Percentiles rank a stretch among this genome's conserved stretches.
Evolutionary conservation across 2,329 filamentous ascomycete species (phyloP).

Genomic region (Magnaporthiopsis rhizophila): DNA sequence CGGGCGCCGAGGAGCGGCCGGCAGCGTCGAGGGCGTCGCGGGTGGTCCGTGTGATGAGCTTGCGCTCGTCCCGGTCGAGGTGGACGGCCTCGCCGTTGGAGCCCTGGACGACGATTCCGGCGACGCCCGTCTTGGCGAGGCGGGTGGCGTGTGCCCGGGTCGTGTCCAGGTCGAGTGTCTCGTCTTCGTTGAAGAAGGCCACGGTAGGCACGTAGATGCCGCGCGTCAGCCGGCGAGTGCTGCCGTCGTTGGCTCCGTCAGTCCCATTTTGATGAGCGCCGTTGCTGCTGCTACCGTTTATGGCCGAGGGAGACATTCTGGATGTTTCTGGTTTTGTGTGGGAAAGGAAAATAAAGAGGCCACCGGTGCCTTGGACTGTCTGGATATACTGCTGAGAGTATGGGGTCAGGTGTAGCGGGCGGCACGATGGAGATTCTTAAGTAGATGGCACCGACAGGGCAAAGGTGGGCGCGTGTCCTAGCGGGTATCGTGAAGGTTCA

Average conservation of each 20-base stretch:
- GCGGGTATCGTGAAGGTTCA: too few relatives aligned
- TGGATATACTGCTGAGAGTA: too few relatives aligned
- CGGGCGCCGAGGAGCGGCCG: constrained; percentile 34
- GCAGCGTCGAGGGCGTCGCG: constrained; percentile 41
- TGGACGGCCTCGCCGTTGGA: constrained; percentile 70
- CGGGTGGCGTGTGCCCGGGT: constrained; percentile 45
- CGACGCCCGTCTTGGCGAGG: constrained; percentile 54
- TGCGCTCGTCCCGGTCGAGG: constrained; percentile 56
- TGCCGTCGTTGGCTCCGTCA: background rate
- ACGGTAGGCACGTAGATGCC: constrained; percentile 57
- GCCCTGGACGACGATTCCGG: constrained; percentile 61
- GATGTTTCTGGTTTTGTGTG: too few relatives aligned
- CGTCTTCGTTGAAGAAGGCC: constrained; percentile 50
- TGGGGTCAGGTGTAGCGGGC: background rate
- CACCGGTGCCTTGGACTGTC: too few relatives aligned
- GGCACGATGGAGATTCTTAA: background rate
- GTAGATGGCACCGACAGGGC: background rate
- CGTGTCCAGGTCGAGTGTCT: constrained; percentile 46
- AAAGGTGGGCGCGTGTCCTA: too few relatives aligned
- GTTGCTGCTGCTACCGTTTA: background rate
- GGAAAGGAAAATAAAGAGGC: too few relatives aligned
- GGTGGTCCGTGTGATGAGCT: constrained; percentile 51
- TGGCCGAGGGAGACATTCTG: background rate
- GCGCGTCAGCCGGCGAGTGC: background rate
- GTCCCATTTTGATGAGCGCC: background rate